phyloP scores from a whole-genome alignment of 2,329 filamentous ascomycete species.

The Claviceps maximensis region DNA sequence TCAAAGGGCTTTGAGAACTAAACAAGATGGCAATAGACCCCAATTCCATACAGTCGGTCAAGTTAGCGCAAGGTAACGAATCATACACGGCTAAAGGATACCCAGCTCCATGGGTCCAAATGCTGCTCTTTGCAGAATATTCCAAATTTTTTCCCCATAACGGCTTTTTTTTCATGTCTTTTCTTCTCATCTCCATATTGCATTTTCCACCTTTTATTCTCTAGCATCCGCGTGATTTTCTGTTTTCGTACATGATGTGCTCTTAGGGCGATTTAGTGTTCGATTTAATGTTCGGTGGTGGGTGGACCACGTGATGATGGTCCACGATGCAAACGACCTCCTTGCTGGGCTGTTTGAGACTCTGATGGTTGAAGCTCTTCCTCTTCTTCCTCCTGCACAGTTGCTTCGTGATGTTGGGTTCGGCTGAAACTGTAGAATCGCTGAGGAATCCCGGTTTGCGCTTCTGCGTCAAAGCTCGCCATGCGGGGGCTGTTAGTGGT shows the following conservation, averaged over 20 bases:
- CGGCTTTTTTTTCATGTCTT: neutral
- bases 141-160: neutral
- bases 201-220: neutral
- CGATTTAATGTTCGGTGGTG: slow-evolving; percentile 6
- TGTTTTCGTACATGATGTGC: neutral
- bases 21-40: too few relatives aligned
- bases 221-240: neutral
- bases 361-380: slow-evolving; percentile 7
- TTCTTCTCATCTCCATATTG: neutral
- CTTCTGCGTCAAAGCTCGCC: slow-evolving; percentile 30
- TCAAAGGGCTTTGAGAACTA: neutral
- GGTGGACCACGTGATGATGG: slow-evolving; percentile 8
- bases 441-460: slow-evolving; percentile 22
- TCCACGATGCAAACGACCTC: neutral
- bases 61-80: neutral
- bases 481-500: slow-evolving; percentile 20
- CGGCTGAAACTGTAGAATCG: slow-evolving; percentile 20
- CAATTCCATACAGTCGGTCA: neutral
- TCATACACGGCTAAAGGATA: neutral
- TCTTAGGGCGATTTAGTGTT: neutral
- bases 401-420: neutral
- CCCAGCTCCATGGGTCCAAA: neutral
- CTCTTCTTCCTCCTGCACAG: slow-evolving; percentile 8
- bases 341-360: slow-evolving; percentile 4
- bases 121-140: neutral